Conservation (phyloP, 2,329 filamentous ascomycete genomes). For the Ophiognomonia clavigignenti-juglandacearum region DNA sequence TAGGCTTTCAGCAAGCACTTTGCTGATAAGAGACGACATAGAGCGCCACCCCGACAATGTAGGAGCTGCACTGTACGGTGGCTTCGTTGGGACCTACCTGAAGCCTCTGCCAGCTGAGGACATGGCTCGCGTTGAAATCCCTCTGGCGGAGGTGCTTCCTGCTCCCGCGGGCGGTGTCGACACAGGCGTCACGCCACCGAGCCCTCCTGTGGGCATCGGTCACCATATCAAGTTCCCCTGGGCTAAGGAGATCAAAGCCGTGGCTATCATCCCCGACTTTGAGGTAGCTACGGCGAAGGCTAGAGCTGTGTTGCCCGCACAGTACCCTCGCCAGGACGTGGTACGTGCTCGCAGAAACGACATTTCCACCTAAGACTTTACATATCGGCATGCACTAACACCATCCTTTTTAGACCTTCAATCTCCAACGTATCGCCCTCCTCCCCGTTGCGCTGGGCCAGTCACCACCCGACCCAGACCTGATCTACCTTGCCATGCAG, state of each 20-base stretch:
- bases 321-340: conserved; percentile 77
- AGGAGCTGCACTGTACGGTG: conserved; percentile 89
- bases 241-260: conserved; percentile 92
- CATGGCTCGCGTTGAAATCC: conserved; percentile 86
- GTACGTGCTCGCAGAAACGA: conserved; percentile 43
- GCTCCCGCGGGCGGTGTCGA: conserved; percentile 86
- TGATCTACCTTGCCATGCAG: conserved; percentile 98
- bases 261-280: conserved; percentile 94
- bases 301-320: conserved; percentile 73
- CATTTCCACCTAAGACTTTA: not conserved
- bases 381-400: conserved; percentile 2
- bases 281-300: conserved; percentile 93
- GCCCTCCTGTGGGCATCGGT: conserved; percentile 87
- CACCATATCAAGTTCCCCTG: conserved; percentile 95
- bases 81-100: conserved; percentile 94
- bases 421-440: conserved; percentile 88
- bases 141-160: conserved; percentile 87
- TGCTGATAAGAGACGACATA: conserved; percentile 24
- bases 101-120: conserved; percentile 89
- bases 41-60: conserved; percentile 92
- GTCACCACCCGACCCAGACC: conserved; percentile 83
- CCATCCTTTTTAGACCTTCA: conserved; percentile 62
- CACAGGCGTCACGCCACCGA: conserved; percentile 79
- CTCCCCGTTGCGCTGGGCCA: conserved; percentile 85
- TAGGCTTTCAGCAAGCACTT: not conserved